Conservation (phyloP, 176 grass and related monocot genomes). For the Carex kokanica region DNA sequence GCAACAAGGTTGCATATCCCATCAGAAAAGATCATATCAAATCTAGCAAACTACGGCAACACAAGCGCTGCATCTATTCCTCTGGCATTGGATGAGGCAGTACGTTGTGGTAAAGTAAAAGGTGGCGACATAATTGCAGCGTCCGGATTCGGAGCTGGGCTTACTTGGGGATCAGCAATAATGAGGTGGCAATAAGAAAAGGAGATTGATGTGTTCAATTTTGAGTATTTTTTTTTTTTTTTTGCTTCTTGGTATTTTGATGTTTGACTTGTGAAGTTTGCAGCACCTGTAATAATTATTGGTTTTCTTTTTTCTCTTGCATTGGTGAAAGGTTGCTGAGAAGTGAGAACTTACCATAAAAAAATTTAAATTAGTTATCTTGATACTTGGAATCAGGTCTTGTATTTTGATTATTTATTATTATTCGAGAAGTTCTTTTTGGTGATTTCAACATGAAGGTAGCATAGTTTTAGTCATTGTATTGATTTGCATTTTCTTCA, state of each 20-base stretch:
- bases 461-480: neutral
- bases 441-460: neutral
- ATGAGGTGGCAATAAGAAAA: slow-evolving; percentile 60
- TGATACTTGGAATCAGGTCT: neutral
- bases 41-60: slow-evolving; percentile 89
- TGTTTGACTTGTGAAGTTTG: slow-evolving; percentile 11
- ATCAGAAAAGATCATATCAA: slow-evolving; percentile 86
- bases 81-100: slow-evolving; percentile 84
- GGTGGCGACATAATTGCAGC: slow-evolving; percentile 59
- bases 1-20: slow-evolving; percentile 67
- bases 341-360: slow-evolving; percentile 14
- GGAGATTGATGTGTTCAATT: neutral
- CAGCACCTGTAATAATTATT: slow-evolving; percentile 12
- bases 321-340: neutral
- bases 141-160: slow-evolving; percentile 88
- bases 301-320: neutral
- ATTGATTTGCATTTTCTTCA: neutral
- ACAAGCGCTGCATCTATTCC: slow-evolving; percentile 94
- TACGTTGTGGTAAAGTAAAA: slow-evolving; percentile 71
- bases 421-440: no score
- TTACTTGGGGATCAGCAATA: slow-evolving; percentile 88
- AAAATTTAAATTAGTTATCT: neutral
- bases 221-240: neutral
- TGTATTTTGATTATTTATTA: neutral
- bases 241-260: neutral